A percentile compares a stretch with the other conserved stretches of the same genome.
These are phyloP conservation scores for Colletotrichum sp. DNA, from an alignment of 2,329 filamentous ascomycete genomes.

Conservation along the genomic window DNA sequence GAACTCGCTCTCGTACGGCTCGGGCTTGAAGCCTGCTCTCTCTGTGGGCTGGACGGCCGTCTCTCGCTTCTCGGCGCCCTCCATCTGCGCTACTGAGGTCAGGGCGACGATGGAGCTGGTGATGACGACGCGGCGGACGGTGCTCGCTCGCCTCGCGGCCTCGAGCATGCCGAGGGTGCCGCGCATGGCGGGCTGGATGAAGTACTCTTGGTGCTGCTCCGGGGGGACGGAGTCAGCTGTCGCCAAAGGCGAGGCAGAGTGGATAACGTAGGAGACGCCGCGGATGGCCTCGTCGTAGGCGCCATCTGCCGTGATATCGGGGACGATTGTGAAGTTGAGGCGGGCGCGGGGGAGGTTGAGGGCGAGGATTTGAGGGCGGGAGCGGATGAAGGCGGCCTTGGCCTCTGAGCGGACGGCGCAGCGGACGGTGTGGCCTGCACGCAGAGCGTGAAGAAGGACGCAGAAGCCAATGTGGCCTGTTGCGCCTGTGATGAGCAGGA, in stretches of 20 bases:
- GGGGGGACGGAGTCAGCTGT: slow-evolving; percentile 62
- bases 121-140: slow-evolving; percentile 49
- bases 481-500: slow-evolving; percentile 32
- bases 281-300: slow-evolving; percentile 48
- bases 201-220: slow-evolving; percentile 53
- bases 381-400: slow-evolving; percentile 19
- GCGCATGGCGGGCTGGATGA: slow-evolving; percentile 61
- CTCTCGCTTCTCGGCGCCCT: neutral
- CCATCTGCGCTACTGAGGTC: slow-evolving; percentile 8
- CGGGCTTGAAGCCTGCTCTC: slow-evolving; percentile 7
- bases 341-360: slow-evolving; percentile 21
- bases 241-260: slow-evolving; percentile 33
- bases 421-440: slow-evolving; percentile 32
- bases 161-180: slow-evolving; percentile 56
- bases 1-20: slow-evolving; percentile 27
- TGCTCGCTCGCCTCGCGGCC: slow-evolving; percentile 43
- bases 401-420: slow-evolving; percentile 32
- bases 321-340: slow-evolving; percentile 36
- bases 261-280: slow-evolving; percentile 42
- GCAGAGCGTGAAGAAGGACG: slow-evolving; percentile 29
- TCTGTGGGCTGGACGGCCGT: neutral
- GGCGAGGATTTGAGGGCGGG: slow-evolving; percentile 12
- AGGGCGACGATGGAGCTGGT: slow-evolving; percentile 54
- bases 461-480: slow-evolving; percentile 36
- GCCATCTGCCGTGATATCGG: slow-evolving; percentile 38